Conservation (phyloP, 176 grass and related monocot species). For the Alopecurus myosuroides region DNA sequence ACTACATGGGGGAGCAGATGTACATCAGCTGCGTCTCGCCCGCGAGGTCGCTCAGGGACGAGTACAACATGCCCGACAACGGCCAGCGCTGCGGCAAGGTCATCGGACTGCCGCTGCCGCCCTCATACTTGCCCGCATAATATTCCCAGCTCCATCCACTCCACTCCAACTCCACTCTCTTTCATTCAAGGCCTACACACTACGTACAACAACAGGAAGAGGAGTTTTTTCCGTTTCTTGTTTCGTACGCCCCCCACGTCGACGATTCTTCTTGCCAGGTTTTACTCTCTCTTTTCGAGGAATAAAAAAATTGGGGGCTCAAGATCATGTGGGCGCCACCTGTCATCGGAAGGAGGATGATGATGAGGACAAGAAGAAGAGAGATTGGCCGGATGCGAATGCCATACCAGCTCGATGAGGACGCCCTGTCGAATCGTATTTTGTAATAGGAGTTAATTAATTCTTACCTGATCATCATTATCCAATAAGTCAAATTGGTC, state of each 20-base stretch:
- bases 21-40: slow-evolving; percentile 79
- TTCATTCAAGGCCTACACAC: background rate
- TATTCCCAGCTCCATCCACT: background rate
- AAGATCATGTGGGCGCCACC: background rate
- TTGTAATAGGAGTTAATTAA: slow-evolving; percentile 39
- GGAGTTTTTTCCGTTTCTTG: background rate
- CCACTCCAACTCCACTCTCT: background rate
- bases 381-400: slow-evolving; percentile 11
- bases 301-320: slow-evolving; percentile 30
- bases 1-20: slow-evolving; percentile 76
- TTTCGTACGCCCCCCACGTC: slow-evolving; percentile 12
- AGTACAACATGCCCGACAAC: slow-evolving; percentile 75
- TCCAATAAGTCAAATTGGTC: slow-evolving; percentile 35
- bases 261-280: slow-evolving; percentile 3
- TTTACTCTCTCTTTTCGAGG: slow-evolving; percentile 24
- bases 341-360: slow-evolving; percentile 1
- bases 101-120: slow-evolving; percentile 61
- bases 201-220: background rate
- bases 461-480: slow-evolving; percentile 15
- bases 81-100: slow-evolving; percentile 64
- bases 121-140: slow-evolving; percentile 48
- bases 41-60: slow-evolving; percentile 76
- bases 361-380: slow-evolving; percentile 11
- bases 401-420: slow-evolving; percentile 28
- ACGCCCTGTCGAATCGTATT: slow-evolving; percentile 30